A percentile compares a stretch with the other conserved stretches of the same genome.
These are phyloP conservation scores for Jamesozyma piceae DNA, from an alignment of 805 yeast species.

Conservation along the genomic window DNA sequence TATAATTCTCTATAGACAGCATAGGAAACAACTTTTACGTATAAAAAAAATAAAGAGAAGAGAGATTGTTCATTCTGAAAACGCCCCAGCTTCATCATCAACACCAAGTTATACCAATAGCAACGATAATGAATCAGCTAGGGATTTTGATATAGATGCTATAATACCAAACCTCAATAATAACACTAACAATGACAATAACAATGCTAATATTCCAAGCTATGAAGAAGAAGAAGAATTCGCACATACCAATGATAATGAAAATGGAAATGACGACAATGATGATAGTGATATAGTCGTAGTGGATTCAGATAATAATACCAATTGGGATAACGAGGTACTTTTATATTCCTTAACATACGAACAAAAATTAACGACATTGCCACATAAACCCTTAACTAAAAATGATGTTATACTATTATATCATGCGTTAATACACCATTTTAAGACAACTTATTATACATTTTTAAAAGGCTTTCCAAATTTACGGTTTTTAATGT, in stretches of 20 bases:
- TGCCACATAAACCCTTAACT: constrained; percentile 27
- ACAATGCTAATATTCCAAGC: not conserved
- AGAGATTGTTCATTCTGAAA: not conserved
- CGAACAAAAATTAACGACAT: constrained; percentile 7
- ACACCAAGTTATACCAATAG: not conserved
- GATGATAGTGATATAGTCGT: constrained; percentile 2
- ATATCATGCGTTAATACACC: constrained; percentile 33
- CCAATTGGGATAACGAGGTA: not conserved
- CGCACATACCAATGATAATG: not conserved
- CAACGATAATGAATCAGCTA: not conserved
- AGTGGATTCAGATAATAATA: not conserved
- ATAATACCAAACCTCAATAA: not conserved
- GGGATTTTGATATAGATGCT: not conserved
- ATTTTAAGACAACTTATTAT: constrained; percentile 28
- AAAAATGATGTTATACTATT: constrained; percentile 28
- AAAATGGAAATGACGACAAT: constrained; percentile 4
- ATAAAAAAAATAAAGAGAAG: not conserved
- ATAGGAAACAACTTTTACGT: constrained; percentile 15
- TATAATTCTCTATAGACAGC: constrained; percentile 18
- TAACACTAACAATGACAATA: not conserved
- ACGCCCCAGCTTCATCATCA: not conserved
- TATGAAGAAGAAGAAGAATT: constrained; percentile 3
- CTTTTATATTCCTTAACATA: not conserved
- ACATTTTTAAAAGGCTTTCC: constrained; percentile 30
- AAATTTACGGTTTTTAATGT: constrained; percentile 30